phyloP scores from a whole-genome alignment of 345 rosid species.

The Laguncularia racemosa region DNA sequence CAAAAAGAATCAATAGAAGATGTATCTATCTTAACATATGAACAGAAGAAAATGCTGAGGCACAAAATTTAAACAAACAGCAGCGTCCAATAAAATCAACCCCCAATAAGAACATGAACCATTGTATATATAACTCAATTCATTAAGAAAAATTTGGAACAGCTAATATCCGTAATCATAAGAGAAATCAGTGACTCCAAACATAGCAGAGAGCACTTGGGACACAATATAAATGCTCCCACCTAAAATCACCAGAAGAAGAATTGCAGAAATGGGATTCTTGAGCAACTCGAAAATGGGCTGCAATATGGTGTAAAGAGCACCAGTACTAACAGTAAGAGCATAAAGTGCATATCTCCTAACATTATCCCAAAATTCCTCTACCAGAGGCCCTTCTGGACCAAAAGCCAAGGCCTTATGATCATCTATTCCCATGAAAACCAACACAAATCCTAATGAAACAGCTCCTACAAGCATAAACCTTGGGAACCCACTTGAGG shows the following conservation, averaged over 20 bases:
- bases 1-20: too few relatives aligned
- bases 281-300: constrained; percentile 68
- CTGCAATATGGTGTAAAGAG: constrained; percentile 52
- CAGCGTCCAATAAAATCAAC: too few relatives aligned
- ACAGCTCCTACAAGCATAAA: constrained; percentile 41
- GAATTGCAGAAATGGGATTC: constrained; percentile 80
- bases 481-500: constrained; percentile 27
- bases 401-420: constrained; percentile 71
- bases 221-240: constrained; percentile 56
- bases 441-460: constrained; percentile 43
- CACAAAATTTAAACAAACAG: too few relatives aligned
- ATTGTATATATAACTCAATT: background rate
- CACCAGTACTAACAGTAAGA: constrained; percentile 87
- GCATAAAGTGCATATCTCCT: constrained; percentile 94
- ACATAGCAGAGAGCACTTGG: constrained; percentile 81
- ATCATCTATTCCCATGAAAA: constrained; percentile 42
- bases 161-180: constrained; percentile 51
- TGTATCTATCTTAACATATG: too few relatives aligned
- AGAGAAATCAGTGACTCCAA: constrained; percentile 66
- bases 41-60: too few relatives aligned
- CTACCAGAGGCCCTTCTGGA: constrained; percentile 83
- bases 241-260: constrained; percentile 51
- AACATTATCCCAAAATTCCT: constrained; percentile 97
- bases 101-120: too few relatives aligned
- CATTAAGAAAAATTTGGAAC: background rate